Percentiles rank a stretch among this genome's conserved stretches.
These are phyloP conservation scores for Hemileia vastatrix DNA, from an alignment of 1,284 basidiomycete genomes.

Conservation along the genomic window DNA sequence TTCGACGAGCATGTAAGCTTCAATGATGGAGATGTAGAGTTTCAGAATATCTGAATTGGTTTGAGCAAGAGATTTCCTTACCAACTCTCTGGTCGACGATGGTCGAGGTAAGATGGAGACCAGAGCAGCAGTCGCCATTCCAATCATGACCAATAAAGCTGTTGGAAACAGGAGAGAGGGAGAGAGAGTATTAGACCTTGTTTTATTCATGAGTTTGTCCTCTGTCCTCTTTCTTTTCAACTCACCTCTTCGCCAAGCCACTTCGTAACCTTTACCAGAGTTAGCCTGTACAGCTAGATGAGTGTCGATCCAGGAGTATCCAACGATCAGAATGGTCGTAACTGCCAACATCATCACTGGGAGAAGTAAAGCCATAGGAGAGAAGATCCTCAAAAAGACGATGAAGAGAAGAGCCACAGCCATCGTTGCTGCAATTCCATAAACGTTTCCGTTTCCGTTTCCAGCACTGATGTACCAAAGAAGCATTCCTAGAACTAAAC, in stretches of 20 bases:
- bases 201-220: too few species aligned
- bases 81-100: conserved; percentile 50
- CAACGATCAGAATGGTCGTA: conserved; percentile 49
- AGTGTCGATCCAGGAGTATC: conserved; percentile 58
- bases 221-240: too few species aligned
- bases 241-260: conserved; percentile 53
- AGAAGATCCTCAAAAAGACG: conserved; percentile 52
- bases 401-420: conserved; percentile 52
- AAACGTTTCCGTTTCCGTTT: conserved; percentile 52
- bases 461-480: conserved; percentile 56
- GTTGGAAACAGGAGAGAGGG: not conserved
- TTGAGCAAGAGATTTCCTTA: conserved; percentile 50
- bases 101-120: conserved; percentile 52
- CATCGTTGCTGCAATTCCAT: conserved; percentile 53
- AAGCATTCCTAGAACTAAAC: conserved; percentile 51
- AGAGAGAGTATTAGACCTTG: not conserved
- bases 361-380: conserved; percentile 47
- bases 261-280: conserved; percentile 52
- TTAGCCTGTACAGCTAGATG: conserved; percentile 49
- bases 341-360: conserved; percentile 45
- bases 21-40: conserved; percentile 49
- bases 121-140: conserved; percentile 48
- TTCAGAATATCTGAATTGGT: conserved; percentile 47
- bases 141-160: conserved; percentile 50
- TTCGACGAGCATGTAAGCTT: conserved; percentile 48